Evolutionary conservation across 176 grass and related monocot species (phyloP).

Genomic region (Cymbopogon citratus): DNA sequence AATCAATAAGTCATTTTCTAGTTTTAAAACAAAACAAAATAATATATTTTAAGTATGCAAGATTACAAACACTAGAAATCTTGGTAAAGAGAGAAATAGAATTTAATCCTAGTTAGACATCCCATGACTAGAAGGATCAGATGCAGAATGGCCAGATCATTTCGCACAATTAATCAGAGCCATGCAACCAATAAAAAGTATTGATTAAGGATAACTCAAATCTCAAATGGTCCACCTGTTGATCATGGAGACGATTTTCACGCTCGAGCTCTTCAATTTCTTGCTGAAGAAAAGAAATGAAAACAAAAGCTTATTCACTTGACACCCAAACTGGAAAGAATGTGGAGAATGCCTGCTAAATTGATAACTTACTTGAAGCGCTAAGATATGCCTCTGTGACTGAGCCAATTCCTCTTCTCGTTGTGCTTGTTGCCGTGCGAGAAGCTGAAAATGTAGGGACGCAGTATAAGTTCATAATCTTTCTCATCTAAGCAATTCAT

Average conservation of each 20-base stretch:
- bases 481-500: conserved; percentile 17
- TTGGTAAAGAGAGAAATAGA: background rate
- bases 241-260: conserved; percentile 89
- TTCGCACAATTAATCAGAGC: background rate
- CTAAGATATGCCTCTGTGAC: conserved; percentile 90
- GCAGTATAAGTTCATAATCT: conserved; percentile 18
- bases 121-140: background rate
- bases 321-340: background rate
- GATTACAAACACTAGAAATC: conserved; percentile 23
- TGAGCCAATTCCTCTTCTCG: conserved; percentile 98
- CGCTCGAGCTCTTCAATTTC: conserved; percentile 97
- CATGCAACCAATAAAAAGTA: background rate
- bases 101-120: background rate
- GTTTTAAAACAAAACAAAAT: conserved; percentile 8
- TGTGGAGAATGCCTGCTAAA: conserved; percentile 1
- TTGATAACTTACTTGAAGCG: conserved; percentile 74
- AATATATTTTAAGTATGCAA: conserved; percentile 1
- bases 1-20: background rate
- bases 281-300: conserved; percentile 54
- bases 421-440: conserved; percentile 89
- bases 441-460: conserved; percentile 60
- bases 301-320: conserved; percentile 17
- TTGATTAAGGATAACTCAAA: background rate
- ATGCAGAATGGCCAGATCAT: background rate
- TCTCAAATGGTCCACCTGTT: conserved; percentile 55